Conservation (phyloP, 306 rosid species). For the Spatholobus suberectus region DNA sequence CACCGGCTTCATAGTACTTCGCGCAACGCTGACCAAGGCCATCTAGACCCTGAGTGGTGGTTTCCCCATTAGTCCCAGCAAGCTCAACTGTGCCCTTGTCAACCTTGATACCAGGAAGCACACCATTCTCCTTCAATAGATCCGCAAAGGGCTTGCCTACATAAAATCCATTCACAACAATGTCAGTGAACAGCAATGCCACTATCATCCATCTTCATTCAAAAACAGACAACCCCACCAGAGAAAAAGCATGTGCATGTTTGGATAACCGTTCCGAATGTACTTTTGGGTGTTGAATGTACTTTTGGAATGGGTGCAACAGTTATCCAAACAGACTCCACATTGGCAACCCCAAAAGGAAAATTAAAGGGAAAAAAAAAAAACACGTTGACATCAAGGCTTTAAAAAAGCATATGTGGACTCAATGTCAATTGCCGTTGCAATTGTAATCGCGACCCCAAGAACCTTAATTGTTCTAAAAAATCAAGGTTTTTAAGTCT, state of each 20-base stretch:
- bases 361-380: neutral
- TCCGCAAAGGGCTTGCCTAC: slow-evolving; percentile 51
- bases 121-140: slow-evolving; percentile 50
- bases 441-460: too few relatives aligned
- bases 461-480: too few relatives aligned
- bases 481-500: too few relatives aligned
- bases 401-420: too few relatives aligned
- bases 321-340: too few relatives aligned
- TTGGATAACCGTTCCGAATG: too few relatives aligned
- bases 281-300: too few relatives aligned
- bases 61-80: slow-evolving; percentile 48
- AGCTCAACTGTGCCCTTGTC: slow-evolving; percentile 54
- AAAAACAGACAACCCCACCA: neutral
- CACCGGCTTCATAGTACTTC: slow-evolving; percentile 52
- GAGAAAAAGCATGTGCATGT: neutral
- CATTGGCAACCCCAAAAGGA: neutral
- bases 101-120: slow-evolving; percentile 57
- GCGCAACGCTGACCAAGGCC: slow-evolving; percentile 47
- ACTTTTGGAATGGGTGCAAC: too few relatives aligned
- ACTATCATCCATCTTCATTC: slow-evolving; percentile 1
- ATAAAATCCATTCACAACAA: neutral
- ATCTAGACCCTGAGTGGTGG: slow-evolving; percentile 58
- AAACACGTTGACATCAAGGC: neutral
- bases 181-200: slow-evolving; percentile 4
- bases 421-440: too few relatives aligned